Conservation (phyloP, 148 eudicot species). For the Silene uniflora region DNA sequence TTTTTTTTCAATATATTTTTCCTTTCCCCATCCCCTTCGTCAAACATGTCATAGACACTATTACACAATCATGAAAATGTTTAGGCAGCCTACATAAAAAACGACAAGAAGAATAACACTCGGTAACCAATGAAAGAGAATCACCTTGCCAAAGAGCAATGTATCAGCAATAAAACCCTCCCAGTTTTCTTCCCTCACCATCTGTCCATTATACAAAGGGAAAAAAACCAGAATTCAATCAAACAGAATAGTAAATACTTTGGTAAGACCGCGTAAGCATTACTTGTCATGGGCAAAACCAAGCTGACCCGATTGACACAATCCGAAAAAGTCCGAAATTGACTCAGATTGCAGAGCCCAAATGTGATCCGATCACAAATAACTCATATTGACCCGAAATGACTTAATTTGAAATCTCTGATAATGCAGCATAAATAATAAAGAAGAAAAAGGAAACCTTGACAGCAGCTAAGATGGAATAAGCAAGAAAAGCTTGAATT, state of each 20-base stretch:
- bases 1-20: neutral
- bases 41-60: neutral
- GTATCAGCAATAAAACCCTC: conserved; percentile 72
- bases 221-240: neutral
- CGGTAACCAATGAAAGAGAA: neutral
- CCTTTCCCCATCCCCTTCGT: neutral
- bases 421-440: too few relatives aligned
- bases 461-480: conserved; percentile 47
- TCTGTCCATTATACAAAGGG: conserved; percentile 30
- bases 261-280: neutral
- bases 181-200: conserved; percentile 83
- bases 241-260: neutral
- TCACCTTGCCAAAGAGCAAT: conserved; percentile 76
- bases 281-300: too few relatives aligned
- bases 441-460: too few relatives aligned
- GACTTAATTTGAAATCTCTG: too few relatives aligned
- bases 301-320: too few relatives aligned
- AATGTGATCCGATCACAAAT: too few relatives aligned
- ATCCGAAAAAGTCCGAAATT: too few relatives aligned
- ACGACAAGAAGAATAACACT: neutral
- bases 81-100: neutral
- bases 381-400: too few relatives aligned
- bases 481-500: conserved; percentile 78
- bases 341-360: too few relatives aligned
- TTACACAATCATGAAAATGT: neutral